These are phyloP conservation scores for Fraxinus nigra DNA, from an alignment of 305 asterid genomes.

Conservation along the genomic window DNA sequence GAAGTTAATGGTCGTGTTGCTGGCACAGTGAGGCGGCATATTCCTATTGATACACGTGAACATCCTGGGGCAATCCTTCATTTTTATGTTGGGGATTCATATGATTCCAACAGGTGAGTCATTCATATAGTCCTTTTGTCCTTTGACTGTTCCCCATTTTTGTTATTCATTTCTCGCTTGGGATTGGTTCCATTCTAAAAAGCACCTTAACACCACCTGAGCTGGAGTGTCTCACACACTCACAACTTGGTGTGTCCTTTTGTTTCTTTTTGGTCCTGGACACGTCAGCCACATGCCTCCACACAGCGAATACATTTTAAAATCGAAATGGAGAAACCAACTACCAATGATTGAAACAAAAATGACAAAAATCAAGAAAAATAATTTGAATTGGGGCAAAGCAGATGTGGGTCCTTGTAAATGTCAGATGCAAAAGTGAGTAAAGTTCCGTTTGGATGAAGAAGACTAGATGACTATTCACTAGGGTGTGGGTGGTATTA, in stretches of 20 bases:
- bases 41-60: slow-evolving; percentile 89
- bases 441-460: not conserved
- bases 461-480: not conserved
- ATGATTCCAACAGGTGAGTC: slow-evolving; percentile 73
- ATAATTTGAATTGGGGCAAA: not conserved
- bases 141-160: slow-evolving; percentile 4
- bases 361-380: not conserved
- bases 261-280: not conserved
- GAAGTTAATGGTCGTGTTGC: slow-evolving; percentile 86
- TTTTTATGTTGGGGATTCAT: slow-evolving; percentile 85
- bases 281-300: not conserved
- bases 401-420: not conserved
- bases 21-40: slow-evolving; percentile 93
- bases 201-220: not conserved
- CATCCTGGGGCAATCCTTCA: slow-evolving; percentile 89
- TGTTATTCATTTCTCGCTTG: not conserved
- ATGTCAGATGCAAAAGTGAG: not conserved
- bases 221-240: not conserved
- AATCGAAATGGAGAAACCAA: not conserved
- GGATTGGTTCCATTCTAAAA: not conserved
- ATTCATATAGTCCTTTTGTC: not conserved
- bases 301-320: not conserved
- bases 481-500: not conserved
- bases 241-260: not conserved
- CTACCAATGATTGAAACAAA: not conserved